Percentiles rank a stretch among this genome's conserved stretches.
Conservation (phyloP, 2,329 filamentous ascomycete genomes). For the Thermothelomyces thermophilus region DNA sequence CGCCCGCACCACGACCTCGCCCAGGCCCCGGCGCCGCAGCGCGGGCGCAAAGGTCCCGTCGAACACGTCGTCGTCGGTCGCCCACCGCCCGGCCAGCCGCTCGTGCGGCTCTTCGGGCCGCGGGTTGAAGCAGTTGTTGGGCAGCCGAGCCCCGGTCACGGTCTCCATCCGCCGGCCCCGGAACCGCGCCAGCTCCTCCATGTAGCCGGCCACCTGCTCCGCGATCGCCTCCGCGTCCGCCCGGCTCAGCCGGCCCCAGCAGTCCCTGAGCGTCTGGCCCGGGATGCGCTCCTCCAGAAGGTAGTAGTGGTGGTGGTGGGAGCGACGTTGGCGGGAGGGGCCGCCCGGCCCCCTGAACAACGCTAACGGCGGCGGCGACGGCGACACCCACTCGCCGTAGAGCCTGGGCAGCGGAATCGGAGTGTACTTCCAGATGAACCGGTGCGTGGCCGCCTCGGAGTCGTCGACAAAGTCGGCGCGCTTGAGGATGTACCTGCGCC, state of each 20-base stretch:
- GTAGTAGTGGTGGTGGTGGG: neutral
- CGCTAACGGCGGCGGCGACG: too few species aligned
- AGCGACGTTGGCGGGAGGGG: too few species aligned
- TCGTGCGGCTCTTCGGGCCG: too few species aligned
- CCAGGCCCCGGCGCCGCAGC: neutral
- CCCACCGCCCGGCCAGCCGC: neutral
- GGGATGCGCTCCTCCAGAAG: conserved; percentile 4
- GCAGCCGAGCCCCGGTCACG: neutral
- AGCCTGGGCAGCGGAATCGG: conserved; percentile 6
- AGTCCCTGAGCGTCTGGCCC: conserved; percentile 6
- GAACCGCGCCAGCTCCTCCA: conserved; percentile 1
- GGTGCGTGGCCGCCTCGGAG: conserved; percentile 3
- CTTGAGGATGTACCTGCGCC: conserved; percentile 4
- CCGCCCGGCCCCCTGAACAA: too few species aligned
- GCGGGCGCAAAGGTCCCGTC: neutral
- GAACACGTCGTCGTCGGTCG: conserved; percentile 6
- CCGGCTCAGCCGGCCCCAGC: neutral
- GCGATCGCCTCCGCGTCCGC: neutral
- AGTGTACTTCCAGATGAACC: neutral
- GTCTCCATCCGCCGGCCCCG: neutral
- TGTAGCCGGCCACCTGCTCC: neutral
- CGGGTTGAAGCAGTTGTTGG: conserved; percentile 10
- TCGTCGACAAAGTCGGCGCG: neutral
- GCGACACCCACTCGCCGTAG: conserved; percentile 8
- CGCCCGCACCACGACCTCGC: neutral